A percentile compares a stretch with the other conserved stretches of the same genome.
These are phyloP conservation scores for Henningerozyma blattae DNA, from an alignment of 805 yeast genomes.

Conservation along the genomic window DNA sequence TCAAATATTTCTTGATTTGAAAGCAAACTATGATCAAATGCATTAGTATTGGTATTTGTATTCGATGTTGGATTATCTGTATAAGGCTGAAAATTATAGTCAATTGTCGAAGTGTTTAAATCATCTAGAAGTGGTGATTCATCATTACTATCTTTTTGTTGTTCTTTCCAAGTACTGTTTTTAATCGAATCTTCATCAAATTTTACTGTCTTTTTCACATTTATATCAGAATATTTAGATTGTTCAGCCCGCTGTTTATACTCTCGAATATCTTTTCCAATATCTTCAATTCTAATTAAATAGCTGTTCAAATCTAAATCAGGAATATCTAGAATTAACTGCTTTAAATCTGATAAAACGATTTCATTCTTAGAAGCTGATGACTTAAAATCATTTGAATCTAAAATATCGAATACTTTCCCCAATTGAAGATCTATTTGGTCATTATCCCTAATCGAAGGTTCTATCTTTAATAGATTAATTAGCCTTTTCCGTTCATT, in stretches of 20 bases:
- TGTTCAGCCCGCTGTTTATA: neutral
- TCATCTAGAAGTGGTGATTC: slow-evolving; percentile 1
- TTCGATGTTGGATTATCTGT: slow-evolving; percentile 7
- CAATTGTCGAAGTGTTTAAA: neutral
- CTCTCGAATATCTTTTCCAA: neutral
- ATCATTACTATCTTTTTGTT: slow-evolving; percentile 17
- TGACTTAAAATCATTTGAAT: slow-evolving; percentile 1
- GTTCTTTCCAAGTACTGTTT: slow-evolving; percentile 1
- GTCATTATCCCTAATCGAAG: slow-evolving; percentile 17
- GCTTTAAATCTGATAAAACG: slow-evolving; percentile 7
- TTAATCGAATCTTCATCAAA: neutral
- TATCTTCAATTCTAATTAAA: slow-evolving; percentile 1
- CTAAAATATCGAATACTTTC: slow-evolving; percentile 7
- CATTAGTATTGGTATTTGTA: neutral
- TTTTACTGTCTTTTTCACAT: neutral
- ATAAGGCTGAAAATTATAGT: slow-evolving; percentile 13
- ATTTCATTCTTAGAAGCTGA: slow-evolving; percentile 3
- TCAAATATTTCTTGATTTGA: slow-evolving; percentile 28
- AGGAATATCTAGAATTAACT: slow-evolving; percentile 6
- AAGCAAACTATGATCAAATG: slow-evolving; percentile 1
- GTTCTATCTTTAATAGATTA: slow-evolving; percentile 10
- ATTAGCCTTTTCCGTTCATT: slow-evolving; percentile 21
- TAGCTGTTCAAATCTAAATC: slow-evolving; percentile 8
- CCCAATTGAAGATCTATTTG: slow-evolving; percentile 14
- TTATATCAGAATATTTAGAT: neutral